Conservation (phyloP, 2,329 filamentous ascomycete genomes). For the Rhynchosporium secalis region DNA sequence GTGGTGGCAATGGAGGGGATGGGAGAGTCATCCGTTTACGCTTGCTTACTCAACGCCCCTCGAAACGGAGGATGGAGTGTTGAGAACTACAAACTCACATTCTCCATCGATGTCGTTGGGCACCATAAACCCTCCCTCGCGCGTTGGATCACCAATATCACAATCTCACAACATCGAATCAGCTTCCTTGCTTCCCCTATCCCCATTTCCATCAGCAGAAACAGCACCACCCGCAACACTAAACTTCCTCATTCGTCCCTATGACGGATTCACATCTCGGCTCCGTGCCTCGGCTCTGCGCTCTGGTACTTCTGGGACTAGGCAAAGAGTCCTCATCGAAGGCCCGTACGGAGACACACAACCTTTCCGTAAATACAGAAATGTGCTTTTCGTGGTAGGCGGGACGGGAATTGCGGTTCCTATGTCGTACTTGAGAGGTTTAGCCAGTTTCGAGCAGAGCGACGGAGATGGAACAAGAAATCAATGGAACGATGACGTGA, state of each 20-base stretch:
- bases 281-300: neutral
- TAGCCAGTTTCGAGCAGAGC: neutral
- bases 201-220: too few species aligned
- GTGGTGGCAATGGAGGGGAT: neutral
- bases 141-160: neutral
- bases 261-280: neutral
- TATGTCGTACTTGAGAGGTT: neutral
- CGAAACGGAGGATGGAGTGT: neutral
- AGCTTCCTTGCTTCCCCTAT: neutral
- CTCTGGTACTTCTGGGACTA: neutral
- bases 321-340: conserved; percentile 2
- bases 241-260: conserved; percentile 2
- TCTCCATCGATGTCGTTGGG: conserved; percentile 1
- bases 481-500: neutral
- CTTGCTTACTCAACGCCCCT: neutral
- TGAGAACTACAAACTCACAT: neutral
- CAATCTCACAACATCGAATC: neutral
- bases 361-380: neutral
- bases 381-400: neutral
- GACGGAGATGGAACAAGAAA: neutral
- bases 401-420: neutral
- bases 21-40: conserved; percentile 5
- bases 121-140: neutral
- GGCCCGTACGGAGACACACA: conserved; percentile 1
- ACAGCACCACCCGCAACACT: neutral